Evolutionary conservation across 306 rosid species (phyloP).

Genomic region (Casuarina equisetifolia): DNA sequence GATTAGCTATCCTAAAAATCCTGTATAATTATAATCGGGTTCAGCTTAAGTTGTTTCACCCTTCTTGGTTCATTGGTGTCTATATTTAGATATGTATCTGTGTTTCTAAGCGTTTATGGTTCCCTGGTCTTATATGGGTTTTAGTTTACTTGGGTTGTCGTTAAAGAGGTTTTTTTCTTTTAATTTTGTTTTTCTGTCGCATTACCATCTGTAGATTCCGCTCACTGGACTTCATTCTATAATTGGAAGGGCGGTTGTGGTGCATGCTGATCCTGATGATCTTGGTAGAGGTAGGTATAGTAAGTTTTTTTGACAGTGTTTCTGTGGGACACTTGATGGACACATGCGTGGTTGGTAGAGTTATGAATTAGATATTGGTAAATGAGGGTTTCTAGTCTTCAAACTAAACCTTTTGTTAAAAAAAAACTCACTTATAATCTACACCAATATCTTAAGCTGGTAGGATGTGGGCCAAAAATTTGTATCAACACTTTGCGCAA

Average conservation of each 20-base stretch:
- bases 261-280: constrained; percentile 79
- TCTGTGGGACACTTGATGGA: background rate
- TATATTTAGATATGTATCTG: no score
- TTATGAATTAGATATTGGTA: background rate
- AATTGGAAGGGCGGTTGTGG: constrained; percentile 67
- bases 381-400: background rate
- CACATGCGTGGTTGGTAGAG: background rate
- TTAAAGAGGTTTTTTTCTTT: background rate
- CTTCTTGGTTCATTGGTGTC: no score
- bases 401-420: background rate
- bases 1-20: background rate
- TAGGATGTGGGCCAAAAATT: background rate
- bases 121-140: constrained; percentile 13
- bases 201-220: constrained; percentile 43
- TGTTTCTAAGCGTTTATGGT: background rate
- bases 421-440: background rate
- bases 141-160: constrained; percentile 2
- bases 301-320: constrained; percentile 10
- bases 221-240: constrained; percentile 60
- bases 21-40: background rate
- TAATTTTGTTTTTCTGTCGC: background rate
- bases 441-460: background rate
- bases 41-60: no score
- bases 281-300: constrained; percentile 61
- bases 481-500: background rate